Percentiles rank a stretch among this genome's conserved stretches.
Evolutionary conservation across 2,329 filamentous ascomycete genomes (phyloP).

Genomic region (Acarospora socialis): DNA sequence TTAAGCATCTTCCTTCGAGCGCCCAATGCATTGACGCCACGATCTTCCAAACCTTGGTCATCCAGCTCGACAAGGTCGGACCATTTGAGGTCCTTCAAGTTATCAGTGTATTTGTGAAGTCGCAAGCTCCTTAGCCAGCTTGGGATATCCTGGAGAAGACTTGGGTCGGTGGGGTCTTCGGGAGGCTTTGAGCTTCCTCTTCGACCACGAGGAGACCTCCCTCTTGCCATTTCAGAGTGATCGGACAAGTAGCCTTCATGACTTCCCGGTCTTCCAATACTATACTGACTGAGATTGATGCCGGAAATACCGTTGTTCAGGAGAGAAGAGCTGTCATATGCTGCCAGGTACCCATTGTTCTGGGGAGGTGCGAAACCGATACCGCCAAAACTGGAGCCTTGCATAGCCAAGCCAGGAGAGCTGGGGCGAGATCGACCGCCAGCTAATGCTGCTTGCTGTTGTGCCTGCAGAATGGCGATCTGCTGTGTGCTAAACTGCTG

Average conservation of each 20-base stretch:
- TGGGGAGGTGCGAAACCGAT: conserved; percentile 75
- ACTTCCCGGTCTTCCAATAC: conserved; percentile 37
- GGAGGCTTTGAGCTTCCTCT: conserved; percentile 93
- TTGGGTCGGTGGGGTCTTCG: conserved; percentile 88
- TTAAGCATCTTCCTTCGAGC: conserved; percentile 97
- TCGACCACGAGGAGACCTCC: conserved; percentile 80
- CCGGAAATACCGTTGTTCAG: conserved; percentile 55
- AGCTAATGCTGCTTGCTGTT: conserved; percentile 40
- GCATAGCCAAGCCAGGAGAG: conserved; percentile 77
- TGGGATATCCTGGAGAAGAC: conserved; percentile 84
- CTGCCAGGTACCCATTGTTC: conserved; percentile 84
- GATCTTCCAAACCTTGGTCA: conserved; percentile 81
- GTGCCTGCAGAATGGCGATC: conserved; percentile 64
- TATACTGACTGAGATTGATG: conserved; percentile 59
- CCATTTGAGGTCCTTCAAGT: conserved; percentile 96
- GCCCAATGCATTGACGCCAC: conserved; percentile 87
- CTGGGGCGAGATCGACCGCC: conserved; percentile 71
- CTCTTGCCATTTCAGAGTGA: conserved; percentile 79
- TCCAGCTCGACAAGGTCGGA: conserved; percentile 81
- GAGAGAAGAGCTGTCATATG: conserved; percentile 65
- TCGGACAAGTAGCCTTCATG: conserved; percentile 86
- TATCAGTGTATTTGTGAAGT: conserved; percentile 97
- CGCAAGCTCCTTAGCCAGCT: conserved; percentile 89
- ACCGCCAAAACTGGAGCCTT: conserved; percentile 36
- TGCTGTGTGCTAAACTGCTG: conserved; percentile 78